Percentiles rank a stretch among this genome's conserved stretches.
Evolutionary conservation across 2,329 filamentous ascomycete species (phyloP).

Genomic region (Cytospora mali): DNA sequence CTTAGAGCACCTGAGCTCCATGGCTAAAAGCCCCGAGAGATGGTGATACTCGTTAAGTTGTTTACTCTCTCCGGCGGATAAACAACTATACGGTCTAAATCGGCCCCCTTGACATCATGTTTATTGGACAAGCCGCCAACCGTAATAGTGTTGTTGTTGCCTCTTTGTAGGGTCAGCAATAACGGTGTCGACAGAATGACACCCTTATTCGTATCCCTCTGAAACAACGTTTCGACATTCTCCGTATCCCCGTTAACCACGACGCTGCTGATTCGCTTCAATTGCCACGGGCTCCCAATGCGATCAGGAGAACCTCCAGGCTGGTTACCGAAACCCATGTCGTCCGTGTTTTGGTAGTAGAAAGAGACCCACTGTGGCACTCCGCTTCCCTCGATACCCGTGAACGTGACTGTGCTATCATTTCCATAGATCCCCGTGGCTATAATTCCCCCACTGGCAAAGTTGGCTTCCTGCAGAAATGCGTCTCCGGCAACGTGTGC

Average conservation of each 20-base stretch:
- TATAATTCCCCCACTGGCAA: constrained; percentile 50
- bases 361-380: constrained; percentile 60
- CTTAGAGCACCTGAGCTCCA: neutral
- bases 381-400: constrained; percentile 50
- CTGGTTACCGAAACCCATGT: constrained; percentile 61
- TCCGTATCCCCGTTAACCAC: constrained; percentile 53
- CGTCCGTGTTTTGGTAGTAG: constrained; percentile 62
- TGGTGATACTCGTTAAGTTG: constrained; percentile 1
- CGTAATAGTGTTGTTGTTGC: constrained; percentile 54
- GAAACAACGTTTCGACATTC: constrained; percentile 52
- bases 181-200: constrained; percentile 61
- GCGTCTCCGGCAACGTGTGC: constrained; percentile 50
- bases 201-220: constrained; percentile 58
- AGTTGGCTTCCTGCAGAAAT: constrained; percentile 58
- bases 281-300: constrained; percentile 61
- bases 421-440: constrained; percentile 57
- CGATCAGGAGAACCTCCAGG: constrained; percentile 60
- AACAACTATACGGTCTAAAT: constrained; percentile 61
- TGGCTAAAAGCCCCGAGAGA: neutral
- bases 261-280: constrained; percentile 62
- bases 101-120: constrained; percentile 58
- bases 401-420: constrained; percentile 56
- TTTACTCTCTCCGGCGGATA: constrained; percentile 55
- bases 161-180: constrained; percentile 54
- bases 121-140: constrained; percentile 61